phyloP scores from a whole-genome alignment of 2,329 filamentous ascomycete genomes.

The Colletotrichum destructivum region DNA sequence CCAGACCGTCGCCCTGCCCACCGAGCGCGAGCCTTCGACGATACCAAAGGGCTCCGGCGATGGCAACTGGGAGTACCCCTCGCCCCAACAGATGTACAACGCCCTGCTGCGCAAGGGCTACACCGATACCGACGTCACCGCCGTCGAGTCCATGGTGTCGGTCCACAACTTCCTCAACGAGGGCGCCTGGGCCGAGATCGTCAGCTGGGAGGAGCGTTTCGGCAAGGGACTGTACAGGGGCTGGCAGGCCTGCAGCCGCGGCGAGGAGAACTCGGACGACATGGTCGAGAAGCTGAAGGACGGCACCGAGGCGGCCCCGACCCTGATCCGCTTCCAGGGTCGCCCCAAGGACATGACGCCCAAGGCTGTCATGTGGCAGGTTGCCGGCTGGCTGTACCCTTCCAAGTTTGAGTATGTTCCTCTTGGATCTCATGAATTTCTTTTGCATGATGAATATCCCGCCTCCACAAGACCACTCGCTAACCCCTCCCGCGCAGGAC shows the following conservation, averaged over 20 bases:
- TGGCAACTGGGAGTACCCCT: constrained; percentile 97
- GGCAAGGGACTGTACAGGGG: constrained; percentile 79
- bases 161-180: constrained; percentile 99
- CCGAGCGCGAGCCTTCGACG: constrained; percentile 85
- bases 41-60: constrained; percentile 89
- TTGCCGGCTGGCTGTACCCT: constrained; percentile 85
- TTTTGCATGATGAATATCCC: background rate
- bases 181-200: constrained; percentile 95
- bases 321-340: constrained; percentile 89
- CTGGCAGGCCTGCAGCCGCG: constrained; percentile 81
- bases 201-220: constrained; percentile 94
- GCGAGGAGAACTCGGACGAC: constrained; percentile 74
- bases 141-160: constrained; percentile 96
- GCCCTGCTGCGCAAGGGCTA: constrained; percentile 96
- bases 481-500: constrained; percentile 64
- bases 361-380: constrained; percentile 87
- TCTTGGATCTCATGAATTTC: background rate
- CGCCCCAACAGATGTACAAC: constrained; percentile 99
- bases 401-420: constrained; percentile 79
- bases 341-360: constrained; percentile 91
- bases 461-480: background rate
- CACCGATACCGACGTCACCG: constrained; percentile 92
- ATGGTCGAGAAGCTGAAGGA: constrained; percentile 65
- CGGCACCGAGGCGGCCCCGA: constrained; percentile 73
- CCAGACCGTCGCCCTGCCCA: constrained; percentile 82